These are phyloP conservation scores for Phellinidium pouzarii DNA, from an alignment of 1,284 basidiomycete genomes.

Conservation along the genomic window DNA sequence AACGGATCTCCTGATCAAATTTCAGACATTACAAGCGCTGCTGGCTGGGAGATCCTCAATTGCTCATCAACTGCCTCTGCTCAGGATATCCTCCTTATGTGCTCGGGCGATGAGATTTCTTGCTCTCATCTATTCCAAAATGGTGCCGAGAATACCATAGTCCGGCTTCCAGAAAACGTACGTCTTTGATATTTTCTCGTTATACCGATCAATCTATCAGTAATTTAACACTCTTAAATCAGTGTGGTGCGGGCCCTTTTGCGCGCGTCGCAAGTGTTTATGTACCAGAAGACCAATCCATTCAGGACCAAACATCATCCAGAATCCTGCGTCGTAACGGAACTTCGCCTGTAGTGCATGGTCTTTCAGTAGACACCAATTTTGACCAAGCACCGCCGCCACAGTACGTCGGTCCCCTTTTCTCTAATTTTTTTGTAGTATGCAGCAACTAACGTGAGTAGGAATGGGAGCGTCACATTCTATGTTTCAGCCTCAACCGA, in stretches of 20 bases:
- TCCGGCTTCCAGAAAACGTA: constrained; percentile 44
- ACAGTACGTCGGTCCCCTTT: not conserved
- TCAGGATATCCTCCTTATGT: constrained; percentile 46
- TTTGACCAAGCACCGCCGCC: constrained; percentile 28
- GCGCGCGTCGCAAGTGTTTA: constrained; percentile 39
- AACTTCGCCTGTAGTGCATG: constrained; percentile 32
- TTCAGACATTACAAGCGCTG: constrained; percentile 46
- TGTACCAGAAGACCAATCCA: constrained; percentile 35
- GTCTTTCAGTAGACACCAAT: constrained; percentile 36
- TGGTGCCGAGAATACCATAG: constrained; percentile 43
- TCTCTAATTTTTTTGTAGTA: not conserved
- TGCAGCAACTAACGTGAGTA: not conserved
- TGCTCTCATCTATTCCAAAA: constrained; percentile 41
- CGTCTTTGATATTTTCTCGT: constrained; percentile 16
- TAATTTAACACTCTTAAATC: not conserved
- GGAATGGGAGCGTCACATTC: not conserved
- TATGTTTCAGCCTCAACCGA: not conserved
- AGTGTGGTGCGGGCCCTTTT: constrained; percentile 47
- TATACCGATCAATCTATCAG: not conserved
- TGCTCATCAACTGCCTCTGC: constrained; percentile 34
- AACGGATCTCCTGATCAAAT: constrained; percentile 38
- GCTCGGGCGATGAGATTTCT: constrained; percentile 28
- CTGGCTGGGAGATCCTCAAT: constrained; percentile 45
- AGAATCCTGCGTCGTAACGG: constrained; percentile 29
- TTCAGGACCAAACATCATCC: constrained; percentile 29